Evolutionary conservation across 176 grass and related monocot genomes (phyloP).

Genomic region (Musa troglodytarum): DNA sequence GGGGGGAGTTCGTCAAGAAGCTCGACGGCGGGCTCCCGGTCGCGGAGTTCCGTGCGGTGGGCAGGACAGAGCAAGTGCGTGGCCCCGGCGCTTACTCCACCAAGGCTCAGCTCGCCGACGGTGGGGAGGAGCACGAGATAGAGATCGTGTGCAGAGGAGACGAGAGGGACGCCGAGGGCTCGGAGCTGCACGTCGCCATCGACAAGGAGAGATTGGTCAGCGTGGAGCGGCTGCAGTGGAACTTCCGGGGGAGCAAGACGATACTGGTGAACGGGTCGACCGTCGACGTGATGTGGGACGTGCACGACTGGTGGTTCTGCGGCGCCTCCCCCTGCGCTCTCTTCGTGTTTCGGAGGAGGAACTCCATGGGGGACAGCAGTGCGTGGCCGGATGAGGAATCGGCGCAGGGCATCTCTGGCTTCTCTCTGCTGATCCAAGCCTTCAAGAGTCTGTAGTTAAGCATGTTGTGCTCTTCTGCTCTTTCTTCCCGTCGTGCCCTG

Average conservation of each 20-base stretch:
- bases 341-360: constrained; percentile 59
- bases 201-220: constrained; percentile 47
- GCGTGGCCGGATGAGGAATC: constrained; percentile 28
- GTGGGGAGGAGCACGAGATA: constrained; percentile 72
- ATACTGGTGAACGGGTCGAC: constrained; percentile 44
- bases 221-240: constrained; percentile 44
- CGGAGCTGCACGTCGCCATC: constrained; percentile 41
- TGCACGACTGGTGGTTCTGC: constrained; percentile 57
- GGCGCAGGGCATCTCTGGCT: constrained; percentile 14
- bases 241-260: constrained; percentile 54
- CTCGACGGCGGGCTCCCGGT: constrained; percentile 47
- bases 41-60: constrained; percentile 30
- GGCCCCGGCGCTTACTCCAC: constrained; percentile 45
- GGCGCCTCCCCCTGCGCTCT: constrained; percentile 31
- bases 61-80: constrained; percentile 58
- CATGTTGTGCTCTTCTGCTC: too few relatives aligned
- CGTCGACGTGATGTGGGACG: constrained; percentile 65
- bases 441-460: constrained; percentile 22
- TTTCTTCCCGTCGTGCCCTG: too few relatives aligned
- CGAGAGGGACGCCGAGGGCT: constrained; percentile 7
- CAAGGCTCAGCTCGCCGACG: constrained; percentile 35
- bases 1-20: constrained; percentile 45
- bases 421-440: constrained; percentile 57
- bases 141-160: constrained; percentile 39
- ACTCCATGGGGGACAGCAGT: constrained; percentile 3